phyloP scores from a whole-genome alignment of 768 basidiomycete species.

The Mycena epipterygia region DNA sequence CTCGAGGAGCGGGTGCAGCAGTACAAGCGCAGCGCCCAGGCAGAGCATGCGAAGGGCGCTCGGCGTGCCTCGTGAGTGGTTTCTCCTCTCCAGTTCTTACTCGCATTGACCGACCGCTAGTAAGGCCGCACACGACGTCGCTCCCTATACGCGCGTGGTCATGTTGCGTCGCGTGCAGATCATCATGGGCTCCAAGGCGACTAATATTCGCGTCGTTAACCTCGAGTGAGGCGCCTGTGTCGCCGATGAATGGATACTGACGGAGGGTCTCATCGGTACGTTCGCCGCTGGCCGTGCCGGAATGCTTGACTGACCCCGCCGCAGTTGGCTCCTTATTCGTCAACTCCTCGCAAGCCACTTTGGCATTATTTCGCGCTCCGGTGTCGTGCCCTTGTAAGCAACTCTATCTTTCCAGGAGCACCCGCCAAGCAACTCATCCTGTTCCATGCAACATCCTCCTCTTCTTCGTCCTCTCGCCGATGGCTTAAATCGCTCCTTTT shows the following conservation, averaged over 20 bases:
- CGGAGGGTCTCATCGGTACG: constrained; percentile 53
- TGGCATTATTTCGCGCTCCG: constrained; percentile 80
- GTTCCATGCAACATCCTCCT: constrained; percentile 61
- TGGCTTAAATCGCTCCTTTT: constrained; percentile 73
- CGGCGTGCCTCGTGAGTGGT: constrained; percentile 50
- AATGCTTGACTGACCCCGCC: neutral
- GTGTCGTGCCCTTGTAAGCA: constrained; percentile 81
- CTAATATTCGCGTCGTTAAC: constrained; percentile 47
- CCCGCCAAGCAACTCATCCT: neutral
- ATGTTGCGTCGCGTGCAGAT: constrained; percentile 56
- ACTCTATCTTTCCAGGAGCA: too few relatives aligned
- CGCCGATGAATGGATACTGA: constrained; percentile 67
- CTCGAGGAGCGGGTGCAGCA: constrained; percentile 61
- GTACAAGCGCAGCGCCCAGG: constrained; percentile 61
- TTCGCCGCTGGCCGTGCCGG: neutral
- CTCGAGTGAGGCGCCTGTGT: constrained; percentile 42
- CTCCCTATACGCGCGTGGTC: constrained; percentile 51
- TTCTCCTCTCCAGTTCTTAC: neutral
- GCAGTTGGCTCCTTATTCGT: constrained; percentile 72
- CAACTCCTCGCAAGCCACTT: constrained; percentile 65
- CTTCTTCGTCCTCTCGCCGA: constrained; percentile 68
- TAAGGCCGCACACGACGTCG: constrained; percentile 53
- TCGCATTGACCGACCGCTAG: constrained; percentile 3
- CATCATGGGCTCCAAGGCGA: constrained; percentile 47
- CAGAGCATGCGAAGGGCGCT: constrained; percentile 67